Conservation (phyloP, 345 rosid species). For the Ceriops zippeliana region DNA sequence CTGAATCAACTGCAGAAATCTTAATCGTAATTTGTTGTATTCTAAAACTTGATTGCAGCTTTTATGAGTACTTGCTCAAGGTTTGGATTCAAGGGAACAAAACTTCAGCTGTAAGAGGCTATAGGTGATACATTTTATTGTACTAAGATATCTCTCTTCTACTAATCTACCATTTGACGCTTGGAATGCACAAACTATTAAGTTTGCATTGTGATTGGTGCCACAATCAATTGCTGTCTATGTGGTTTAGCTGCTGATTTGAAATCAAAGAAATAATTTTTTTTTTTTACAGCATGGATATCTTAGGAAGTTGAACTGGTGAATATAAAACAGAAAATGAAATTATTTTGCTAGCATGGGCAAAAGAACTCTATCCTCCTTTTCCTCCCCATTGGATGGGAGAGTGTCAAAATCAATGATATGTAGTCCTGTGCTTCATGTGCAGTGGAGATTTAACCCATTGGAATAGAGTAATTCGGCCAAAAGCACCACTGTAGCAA, state of each 20-base stretch:
- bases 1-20: background rate
- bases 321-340: background rate
- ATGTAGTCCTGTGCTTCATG: too few species aligned
- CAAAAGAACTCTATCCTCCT: background rate
- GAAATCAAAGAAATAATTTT: background rate
- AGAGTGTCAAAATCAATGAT: too few species aligned
- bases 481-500: too few species aligned
- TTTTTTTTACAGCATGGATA: background rate
- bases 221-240: background rate
- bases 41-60: conserved; percentile 45
- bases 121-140: conserved; percentile 48
- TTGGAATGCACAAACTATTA: background rate
- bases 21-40: background rate
- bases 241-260: background rate
- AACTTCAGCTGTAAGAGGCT: conserved; percentile 66
- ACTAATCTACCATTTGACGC: background rate
- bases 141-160: background rate
- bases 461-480: too few species aligned
- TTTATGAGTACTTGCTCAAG: conserved; percentile 95
- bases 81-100: conserved; percentile 96
- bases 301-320: background rate
- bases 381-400: too few species aligned
- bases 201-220: background rate
- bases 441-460: too few species aligned
- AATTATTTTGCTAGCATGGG: background rate